Evolutionary conservation across 257 asterid species (phyloP).

Genomic region (Scutellaria minor): DNA sequence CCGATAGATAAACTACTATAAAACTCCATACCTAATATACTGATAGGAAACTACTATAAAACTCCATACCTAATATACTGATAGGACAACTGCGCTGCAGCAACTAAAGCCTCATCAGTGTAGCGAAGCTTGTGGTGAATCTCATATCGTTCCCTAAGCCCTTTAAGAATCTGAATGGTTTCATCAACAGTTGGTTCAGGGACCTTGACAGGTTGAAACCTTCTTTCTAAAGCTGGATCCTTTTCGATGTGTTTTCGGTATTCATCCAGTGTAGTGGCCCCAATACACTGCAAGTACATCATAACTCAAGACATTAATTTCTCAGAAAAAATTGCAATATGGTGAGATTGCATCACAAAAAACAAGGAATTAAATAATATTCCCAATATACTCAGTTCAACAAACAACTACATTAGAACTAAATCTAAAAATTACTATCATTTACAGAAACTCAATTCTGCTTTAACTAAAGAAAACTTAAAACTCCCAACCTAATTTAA

Average conservation of each 20-base stretch:
- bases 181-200: conserved; percentile 98
- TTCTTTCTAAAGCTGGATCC: conserved; percentile 93
- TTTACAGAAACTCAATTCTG: conserved; percentile 8
- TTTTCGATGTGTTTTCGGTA: conserved; percentile 92
- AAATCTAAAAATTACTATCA: background rate
- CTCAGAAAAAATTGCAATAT: background rate
- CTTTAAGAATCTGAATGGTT: conserved; percentile 86
- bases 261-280: conserved; percentile 94
- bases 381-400: background rate
- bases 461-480: background rate
- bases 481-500: too few species aligned
- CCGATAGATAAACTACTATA: background rate
- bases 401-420: background rate
- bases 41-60: conserved; percentile 55
- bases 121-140: conserved; percentile 97
- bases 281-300: conserved; percentile 73
- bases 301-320: background rate
- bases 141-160: conserved; percentile 90
- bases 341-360: background rate
- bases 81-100: conserved; percentile 88
- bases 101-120: conserved; percentile 84
- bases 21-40: conserved; percentile 71
- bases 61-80: conserved; percentile 82
- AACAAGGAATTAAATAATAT: background rate
- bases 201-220: conserved; percentile 96